A percentile compares a stretch with the other conserved stretches of the same genome.
Conservation (phyloP, 192 early-diverging fungal species). For the Rhizoclosmatium globosum region DNA sequence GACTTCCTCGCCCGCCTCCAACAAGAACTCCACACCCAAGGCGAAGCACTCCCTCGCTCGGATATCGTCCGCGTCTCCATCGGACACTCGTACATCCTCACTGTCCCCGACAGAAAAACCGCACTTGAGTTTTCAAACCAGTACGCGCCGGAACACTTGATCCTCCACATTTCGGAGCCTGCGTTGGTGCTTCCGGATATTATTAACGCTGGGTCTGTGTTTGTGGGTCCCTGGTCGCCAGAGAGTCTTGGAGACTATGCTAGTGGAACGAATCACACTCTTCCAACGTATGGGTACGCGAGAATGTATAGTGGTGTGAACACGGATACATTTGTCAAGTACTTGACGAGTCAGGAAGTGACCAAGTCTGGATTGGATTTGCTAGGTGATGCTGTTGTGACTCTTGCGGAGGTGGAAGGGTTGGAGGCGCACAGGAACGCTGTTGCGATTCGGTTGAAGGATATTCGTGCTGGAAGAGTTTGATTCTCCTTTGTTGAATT, state of each 20-base stretch:
- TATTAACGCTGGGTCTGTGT: constrained; percentile 93
- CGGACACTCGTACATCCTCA: constrained; percentile 83
- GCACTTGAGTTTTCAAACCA: constrained; percentile 93
- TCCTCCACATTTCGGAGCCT: constrained; percentile 88
- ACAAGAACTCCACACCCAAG: constrained; percentile 83
- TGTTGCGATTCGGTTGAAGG: constrained; percentile 87
- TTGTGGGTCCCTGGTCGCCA: constrained; percentile 95
- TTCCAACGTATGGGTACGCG: constrained; percentile 98
- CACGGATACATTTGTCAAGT: constrained; percentile 95
- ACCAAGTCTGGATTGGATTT: constrained; percentile 86
- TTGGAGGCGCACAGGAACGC: constrained; percentile 98
- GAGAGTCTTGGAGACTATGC: constrained; percentile 99
- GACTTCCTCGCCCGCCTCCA: constrained; percentile 79
- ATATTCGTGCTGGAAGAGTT: constrained; percentile 40
- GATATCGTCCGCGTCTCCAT: constrained; percentile 90
- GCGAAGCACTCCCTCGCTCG: constrained; percentile 81
- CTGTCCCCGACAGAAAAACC: constrained; percentile 72
- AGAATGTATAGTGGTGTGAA: constrained; percentile 99
- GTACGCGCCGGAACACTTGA: constrained; percentile 98
- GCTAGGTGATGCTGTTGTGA: constrained; percentile 90
- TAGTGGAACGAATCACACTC: constrained; percentile 98
- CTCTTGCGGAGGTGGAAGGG: constrained; percentile 92
- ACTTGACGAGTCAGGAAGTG: constrained; percentile 94
- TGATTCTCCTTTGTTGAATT: not conserved
- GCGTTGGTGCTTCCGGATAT: constrained; percentile 69